A percentile compares a stretch with the other conserved stretches of the same genome.
phyloP scores from a whole-genome alignment of 2,329 filamentous ascomycete species.

The Curvularia verruculosa region DNA sequence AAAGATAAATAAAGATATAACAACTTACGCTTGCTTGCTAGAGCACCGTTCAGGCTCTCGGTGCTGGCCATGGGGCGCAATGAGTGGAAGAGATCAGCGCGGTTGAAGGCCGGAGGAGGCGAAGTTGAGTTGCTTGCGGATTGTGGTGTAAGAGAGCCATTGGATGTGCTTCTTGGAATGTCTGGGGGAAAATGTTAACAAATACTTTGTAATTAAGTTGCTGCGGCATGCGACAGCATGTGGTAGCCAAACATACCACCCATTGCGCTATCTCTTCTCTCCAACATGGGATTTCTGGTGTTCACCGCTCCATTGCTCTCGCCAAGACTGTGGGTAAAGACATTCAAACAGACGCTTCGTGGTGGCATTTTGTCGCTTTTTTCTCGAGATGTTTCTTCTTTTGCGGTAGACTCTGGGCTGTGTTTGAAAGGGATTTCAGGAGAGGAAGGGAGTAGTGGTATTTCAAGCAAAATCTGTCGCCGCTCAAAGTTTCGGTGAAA shows the following conservation, averaged over 20 bases:
- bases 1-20: slow-evolving; percentile 1
- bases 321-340: slow-evolving; percentile 44
- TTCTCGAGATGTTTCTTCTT: slow-evolving; percentile 17
- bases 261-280: slow-evolving; percentile 39
- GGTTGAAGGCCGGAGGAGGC: slow-evolving; percentile 29
- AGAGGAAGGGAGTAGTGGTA: slow-evolving; percentile 24
- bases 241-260: slow-evolving; percentile 26
- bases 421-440: slow-evolving; percentile 11
- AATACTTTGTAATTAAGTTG: background rate
- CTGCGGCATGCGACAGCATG: slow-evolving; percentile 2
- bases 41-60: slow-evolving; percentile 30
- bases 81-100: slow-evolving; percentile 32
- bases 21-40: slow-evolving; percentile 36
- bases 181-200: slow-evolving; percentile 22
- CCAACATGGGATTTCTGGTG: slow-evolving; percentile 28
- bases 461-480: slow-evolving; percentile 35
- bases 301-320: slow-evolving; percentile 37
- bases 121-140: slow-evolving; percentile 22
- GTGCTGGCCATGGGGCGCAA: slow-evolving; percentile 34
- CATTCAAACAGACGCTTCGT: slow-evolving; percentile 47
- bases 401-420: slow-evolving; percentile 18
- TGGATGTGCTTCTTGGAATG: slow-evolving; percentile 29
- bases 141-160: slow-evolving; percentile 28
- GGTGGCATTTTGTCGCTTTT: slow-evolving; percentile 40
- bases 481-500: slow-evolving; percentile 40